A percentile compares a stretch with the other conserved stretches of the same genome.
Evolutionary conservation across 306 rosid genomes (phyloP).

Genomic region (Ammopiptanthus mongolicus): DNA sequence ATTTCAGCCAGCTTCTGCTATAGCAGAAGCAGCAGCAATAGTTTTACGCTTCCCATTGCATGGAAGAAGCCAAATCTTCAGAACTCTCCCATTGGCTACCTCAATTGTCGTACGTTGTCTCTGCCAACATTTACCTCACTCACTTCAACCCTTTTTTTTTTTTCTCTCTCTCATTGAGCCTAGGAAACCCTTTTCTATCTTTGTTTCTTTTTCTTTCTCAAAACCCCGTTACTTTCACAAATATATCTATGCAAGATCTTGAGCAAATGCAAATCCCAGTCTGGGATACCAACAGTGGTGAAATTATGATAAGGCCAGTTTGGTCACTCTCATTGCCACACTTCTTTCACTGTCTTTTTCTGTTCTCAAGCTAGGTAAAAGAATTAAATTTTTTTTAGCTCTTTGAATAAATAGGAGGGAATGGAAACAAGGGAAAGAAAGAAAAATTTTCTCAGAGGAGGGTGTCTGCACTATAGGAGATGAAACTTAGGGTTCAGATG

Average conservation of each 20-base stretch:
- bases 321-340: no score
- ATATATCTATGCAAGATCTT: slow-evolving; percentile 51
- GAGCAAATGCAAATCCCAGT: slow-evolving; percentile 38
- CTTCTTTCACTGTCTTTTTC: slow-evolving; percentile 33
- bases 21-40: slow-evolving; percentile 26
- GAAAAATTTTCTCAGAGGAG: slow-evolving; percentile 3
- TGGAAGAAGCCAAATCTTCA: slow-evolving; percentile 53
- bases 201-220: not conserved
- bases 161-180: not conserved
- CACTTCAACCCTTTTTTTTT: slow-evolving; percentile 27
- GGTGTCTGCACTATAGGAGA: slow-evolving; percentile 22
- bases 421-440: not conserved
- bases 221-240: slow-evolving; percentile 35
- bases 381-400: slow-evolving; percentile 17
- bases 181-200: slow-evolving; percentile 6
- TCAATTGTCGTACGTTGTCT: slow-evolving; percentile 38
- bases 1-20: slow-evolving; percentile 38
- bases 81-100: slow-evolving; percentile 60
- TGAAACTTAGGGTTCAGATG: slow-evolving; percentile 42
- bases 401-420: slow-evolving; percentile 12
- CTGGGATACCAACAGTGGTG: slow-evolving; percentile 36
- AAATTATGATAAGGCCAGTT: slow-evolving; percentile 32
- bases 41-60: slow-evolving; percentile 36
- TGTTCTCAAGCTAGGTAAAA: slow-evolving; percentile 14
- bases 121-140: slow-evolving; percentile 32